phyloP scores from a whole-genome alignment of 305 asterid genomes.

The Withania somnifera region DNA sequence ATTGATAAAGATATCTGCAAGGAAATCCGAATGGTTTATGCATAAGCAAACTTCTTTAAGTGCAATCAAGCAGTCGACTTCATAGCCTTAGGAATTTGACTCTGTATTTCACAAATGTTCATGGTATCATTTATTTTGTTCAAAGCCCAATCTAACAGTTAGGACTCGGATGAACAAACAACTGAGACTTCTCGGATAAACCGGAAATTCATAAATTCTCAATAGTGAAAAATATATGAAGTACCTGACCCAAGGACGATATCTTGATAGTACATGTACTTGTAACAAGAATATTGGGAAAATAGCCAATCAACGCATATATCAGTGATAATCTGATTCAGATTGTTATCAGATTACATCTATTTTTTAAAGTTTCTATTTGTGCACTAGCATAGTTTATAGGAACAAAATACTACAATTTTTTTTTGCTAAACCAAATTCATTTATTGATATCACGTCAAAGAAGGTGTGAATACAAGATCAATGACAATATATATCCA shows the following conservation, averaged over 20 bases:
- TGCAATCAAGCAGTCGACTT: not conserved
- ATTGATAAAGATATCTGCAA: slow-evolving; percentile 68
- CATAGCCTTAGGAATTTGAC: not conserved
- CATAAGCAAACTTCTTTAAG: slow-evolving; percentile 1
- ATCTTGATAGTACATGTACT: not conserved
- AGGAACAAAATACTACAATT: not conserved
- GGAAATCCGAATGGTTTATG: not conserved
- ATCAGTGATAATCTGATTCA: not conserved
- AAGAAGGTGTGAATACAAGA: not conserved
- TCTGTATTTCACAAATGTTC: not conserved
- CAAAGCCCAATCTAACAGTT: not conserved
- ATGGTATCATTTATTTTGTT: not conserved
- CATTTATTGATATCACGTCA: not conserved
- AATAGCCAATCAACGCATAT: not conserved
- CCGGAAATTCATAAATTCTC: not conserved
- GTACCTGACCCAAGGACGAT: not conserved
- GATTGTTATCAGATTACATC: not conserved
- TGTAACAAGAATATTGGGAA: not conserved
- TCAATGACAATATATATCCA: not conserved
- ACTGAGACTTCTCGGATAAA: not conserved
- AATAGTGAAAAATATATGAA: not conserved
- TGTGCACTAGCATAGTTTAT: not conserved
- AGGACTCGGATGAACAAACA: not conserved
- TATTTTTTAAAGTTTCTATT: not conserved
- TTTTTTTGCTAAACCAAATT: not conserved